Base-by-base conservation (phyloP, 495 filamentous ascomycete species). In the Bacidia gigantensis region DNA sequence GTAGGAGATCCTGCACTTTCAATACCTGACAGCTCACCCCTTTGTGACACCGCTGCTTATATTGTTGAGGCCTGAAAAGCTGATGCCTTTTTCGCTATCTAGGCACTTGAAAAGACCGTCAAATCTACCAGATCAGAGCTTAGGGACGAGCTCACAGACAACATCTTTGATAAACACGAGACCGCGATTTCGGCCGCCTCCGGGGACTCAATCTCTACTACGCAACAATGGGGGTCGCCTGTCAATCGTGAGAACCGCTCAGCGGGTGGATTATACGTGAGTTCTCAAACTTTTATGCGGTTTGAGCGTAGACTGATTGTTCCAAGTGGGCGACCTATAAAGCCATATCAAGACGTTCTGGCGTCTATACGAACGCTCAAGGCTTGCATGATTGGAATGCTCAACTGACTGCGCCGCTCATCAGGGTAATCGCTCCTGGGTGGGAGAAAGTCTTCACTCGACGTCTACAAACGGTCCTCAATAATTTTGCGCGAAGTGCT, bases 361-460 rank as follows among this genome's bases (percentile, higher is more conserved):
- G 75, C 45, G 67, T 66, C 21, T 73, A 65, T 53, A 52, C 55
- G 5, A 63, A 55, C 50, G 39, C 41, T 43, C 53, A 58, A 46
- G 62, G 59, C 7, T 50, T 42, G n/a, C 49, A 60, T 32, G 20
- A 50, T 20, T 57, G 52, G 54, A 61, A 62, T 32, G 63, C 46
- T 53, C 35, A 53, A 21, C 65, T 75, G 3, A 67, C 69, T 2
- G 71, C 75, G 12, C 78, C 79, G 0, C 72, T 83, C 49, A 69
- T 69, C 12, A 73, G 71, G 48, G 51, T 63, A n/a, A 48, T 82
- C 18, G 72, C 73, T 14, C 62, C 60, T 11, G 66, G 68, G 43
- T 83, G 81, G 80, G 79, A 82, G 51, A 69, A 66, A 35, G 63
- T 69, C 7, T 84, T 83, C 54, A 67, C 58, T 62, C 54, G 60